These are phyloP conservation scores for Neohortaea acidophila DNA, from an alignment of 495 filamentous ascomycete genomes.

Conservation along the genomic window DNA sequence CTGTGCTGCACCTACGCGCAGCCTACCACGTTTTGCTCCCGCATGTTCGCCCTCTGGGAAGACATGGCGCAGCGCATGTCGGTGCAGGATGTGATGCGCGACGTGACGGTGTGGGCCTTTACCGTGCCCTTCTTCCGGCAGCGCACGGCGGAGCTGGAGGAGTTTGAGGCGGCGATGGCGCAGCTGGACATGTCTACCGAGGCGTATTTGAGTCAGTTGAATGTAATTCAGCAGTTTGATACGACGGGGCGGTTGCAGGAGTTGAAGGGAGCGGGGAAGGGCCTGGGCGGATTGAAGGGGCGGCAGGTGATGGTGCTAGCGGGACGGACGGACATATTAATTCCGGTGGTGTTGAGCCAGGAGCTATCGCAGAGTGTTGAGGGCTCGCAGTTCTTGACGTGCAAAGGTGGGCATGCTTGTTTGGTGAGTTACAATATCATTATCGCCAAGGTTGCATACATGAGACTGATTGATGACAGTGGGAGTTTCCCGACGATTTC, in stretches of 20 bases:
- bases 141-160: slow-evolving; percentile 4
- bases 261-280: slow-evolving; percentile 2
- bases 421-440: neutral
- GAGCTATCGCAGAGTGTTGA: slow-evolving; percentile 14
- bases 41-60: slow-evolving; percentile 15
- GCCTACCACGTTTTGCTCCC: slow-evolving; percentile 9
- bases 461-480: slow-evolving; percentile 1
- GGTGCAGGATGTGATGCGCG: slow-evolving; percentile 16
- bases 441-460: neutral
- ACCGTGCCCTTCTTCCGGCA: slow-evolving; percentile 15
- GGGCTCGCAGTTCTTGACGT: slow-evolving; percentile 11
- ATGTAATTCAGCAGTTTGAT: slow-evolving; percentile 17
- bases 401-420: slow-evolving; percentile 14
- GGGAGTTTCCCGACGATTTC: slow-evolving; percentile 18
- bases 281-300: slow-evolving; percentile 3
- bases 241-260: slow-evolving; percentile 4
- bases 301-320: slow-evolving; percentile 14
- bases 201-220: slow-evolving; percentile 13
- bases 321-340: slow-evolving; percentile 13
- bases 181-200: slow-evolving; percentile 7
- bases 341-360: slow-evolving; percentile 11
- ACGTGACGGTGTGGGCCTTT: slow-evolving; percentile 17
- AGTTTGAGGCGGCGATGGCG: slow-evolving; percentile 13
- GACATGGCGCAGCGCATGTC: slow-evolving; percentile 13
- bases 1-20: slow-evolving; percentile 16